A percentile compares a stretch with the other conserved stretches of the same genome.
These are phyloP conservation scores for Aspergillus sp. DNA, from an alignment of 2,329 filamentous ascomycete genomes.

Conservation along the genomic window DNA sequence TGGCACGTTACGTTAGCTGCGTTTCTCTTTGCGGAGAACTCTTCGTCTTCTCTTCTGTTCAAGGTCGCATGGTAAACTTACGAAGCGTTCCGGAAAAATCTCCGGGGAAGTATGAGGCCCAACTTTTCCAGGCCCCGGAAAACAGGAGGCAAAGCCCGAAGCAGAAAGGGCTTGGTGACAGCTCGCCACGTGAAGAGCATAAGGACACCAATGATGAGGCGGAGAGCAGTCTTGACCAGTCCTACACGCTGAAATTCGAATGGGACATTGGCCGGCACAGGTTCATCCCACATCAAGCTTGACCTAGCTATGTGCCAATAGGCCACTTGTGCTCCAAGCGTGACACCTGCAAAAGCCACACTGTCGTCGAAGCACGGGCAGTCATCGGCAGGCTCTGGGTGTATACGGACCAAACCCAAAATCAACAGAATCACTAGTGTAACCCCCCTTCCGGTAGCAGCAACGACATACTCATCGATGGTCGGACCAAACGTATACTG, in stretches of 20 bases:
- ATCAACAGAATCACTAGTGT: constrained; percentile 66
- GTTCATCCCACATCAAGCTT: constrained; percentile 53
- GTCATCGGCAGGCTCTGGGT: constrained; percentile 94
- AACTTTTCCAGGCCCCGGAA: constrained; percentile 82
- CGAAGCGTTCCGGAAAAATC: constrained; percentile 89
- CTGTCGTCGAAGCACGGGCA: constrained; percentile 97
- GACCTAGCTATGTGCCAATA: constrained; percentile 77
- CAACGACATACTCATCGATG: constrained; percentile 72
- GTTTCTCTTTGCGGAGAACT: too few species aligned
- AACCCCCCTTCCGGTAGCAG: constrained; percentile 65
- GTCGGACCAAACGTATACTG: constrained; percentile 58
- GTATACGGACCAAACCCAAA: constrained; percentile 77
- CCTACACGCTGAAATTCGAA: constrained; percentile 70
- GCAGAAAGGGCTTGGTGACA: constrained; percentile 78
- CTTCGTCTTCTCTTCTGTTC: background rate
- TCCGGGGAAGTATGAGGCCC: constrained; percentile 77
- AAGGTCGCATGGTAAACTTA: constrained; percentile 36
- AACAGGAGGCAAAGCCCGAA: constrained; percentile 76
- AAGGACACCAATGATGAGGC: constrained; percentile 77
- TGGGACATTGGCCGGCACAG: constrained; percentile 61
- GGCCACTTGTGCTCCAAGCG: constrained; percentile 80
- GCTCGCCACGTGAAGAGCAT: constrained; percentile 89
- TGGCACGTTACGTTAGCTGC: background rate
- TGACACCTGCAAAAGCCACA: constrained; percentile 86
- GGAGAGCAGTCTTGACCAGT: constrained; percentile 61